These are phyloP conservation scores for Phytophthora fragariae DNA, from an alignment of 352 stramenopile genomes.

Conservation along the genomic window DNA sequence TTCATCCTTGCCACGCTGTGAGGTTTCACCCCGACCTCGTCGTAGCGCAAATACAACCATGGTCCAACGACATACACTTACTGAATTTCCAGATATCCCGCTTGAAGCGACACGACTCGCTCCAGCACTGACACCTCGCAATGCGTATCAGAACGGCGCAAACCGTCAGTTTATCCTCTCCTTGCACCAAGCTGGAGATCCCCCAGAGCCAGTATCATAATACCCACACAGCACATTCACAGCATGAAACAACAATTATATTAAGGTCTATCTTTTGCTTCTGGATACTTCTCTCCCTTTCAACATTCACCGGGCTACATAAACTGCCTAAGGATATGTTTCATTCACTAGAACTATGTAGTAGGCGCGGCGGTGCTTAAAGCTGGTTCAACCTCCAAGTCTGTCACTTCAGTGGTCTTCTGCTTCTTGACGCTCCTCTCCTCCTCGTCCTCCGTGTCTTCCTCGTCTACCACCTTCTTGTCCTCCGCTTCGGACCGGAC, in stretches of 20 bases:
- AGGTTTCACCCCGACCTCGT: neutral
- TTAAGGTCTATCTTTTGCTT: slow-evolving; percentile 32
- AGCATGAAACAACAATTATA: slow-evolving; percentile 28
- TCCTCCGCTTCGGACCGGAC: slow-evolving; percentile 20
- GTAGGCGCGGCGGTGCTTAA: slow-evolving; percentile 7
- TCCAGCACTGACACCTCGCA: slow-evolving; percentile 54
- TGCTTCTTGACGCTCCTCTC: slow-evolving; percentile 28
- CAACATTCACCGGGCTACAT: slow-evolving; percentile 26
- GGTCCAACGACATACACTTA: neutral
- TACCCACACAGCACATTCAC: neutral
- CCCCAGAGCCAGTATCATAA: neutral
- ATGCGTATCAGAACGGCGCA: slow-evolving; percentile 46
- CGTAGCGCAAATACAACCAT: neutral
- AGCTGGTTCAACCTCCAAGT: slow-evolving; percentile 1
- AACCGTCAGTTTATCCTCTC: slow-evolving; percentile 54
- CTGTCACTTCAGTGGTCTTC: slow-evolving; percentile 26
- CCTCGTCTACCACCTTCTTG: slow-evolving; percentile 12
- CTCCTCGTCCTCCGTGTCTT: slow-evolving; percentile 10
- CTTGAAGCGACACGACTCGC: slow-evolving; percentile 41
- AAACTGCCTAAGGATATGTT: neutral
- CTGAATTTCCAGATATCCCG: slow-evolving; percentile 6
- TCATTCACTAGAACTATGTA: slow-evolving; percentile 10
- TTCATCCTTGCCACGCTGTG: neutral
- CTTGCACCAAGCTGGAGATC: neutral
- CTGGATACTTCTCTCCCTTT: slow-evolving; percentile 1